Conservation (phyloP, 2,329 filamentous ascomycete genomes). For the Colletotrichum graminicola region DNA sequence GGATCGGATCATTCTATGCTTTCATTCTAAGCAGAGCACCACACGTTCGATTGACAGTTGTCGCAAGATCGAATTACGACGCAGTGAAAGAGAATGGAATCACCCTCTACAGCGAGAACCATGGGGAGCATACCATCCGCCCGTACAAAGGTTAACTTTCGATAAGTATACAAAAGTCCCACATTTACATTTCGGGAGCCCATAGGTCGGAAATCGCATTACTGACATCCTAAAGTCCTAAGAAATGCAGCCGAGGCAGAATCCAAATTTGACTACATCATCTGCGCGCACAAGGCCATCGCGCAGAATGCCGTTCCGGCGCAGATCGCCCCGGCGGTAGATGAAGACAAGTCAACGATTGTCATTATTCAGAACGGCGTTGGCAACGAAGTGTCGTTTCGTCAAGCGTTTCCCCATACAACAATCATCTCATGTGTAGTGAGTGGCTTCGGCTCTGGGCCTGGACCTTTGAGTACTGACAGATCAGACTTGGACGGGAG, state of each 20-base stretch:
- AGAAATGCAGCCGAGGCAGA: slow-evolving; percentile 60
- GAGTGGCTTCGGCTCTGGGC: slow-evolving; percentile 44
- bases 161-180: neutral
- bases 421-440: slow-evolving; percentile 69
- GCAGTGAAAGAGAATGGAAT: slow-evolving; percentile 67
- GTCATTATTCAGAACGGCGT: slow-evolving; percentile 74
- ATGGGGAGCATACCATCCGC: slow-evolving; percentile 65
- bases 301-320: slow-evolving; percentile 54
- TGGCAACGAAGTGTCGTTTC: slow-evolving; percentile 68
- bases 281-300: slow-evolving; percentile 68
- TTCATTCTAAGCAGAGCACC: slow-evolving; percentile 62
- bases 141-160: slow-evolving; percentile 55
- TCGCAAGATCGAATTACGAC: slow-evolving; percentile 71
- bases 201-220: no score
- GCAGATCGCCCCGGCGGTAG: slow-evolving; percentile 52
- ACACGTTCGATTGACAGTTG: slow-evolving; percentile 66
- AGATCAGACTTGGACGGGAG: slow-evolving; percentile 64
- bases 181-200: no score
- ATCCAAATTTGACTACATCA: slow-evolving; percentile 65
- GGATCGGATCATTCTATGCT: slow-evolving; percentile 70
- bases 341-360: slow-evolving; percentile 60
- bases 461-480: slow-evolving; percentile 9
- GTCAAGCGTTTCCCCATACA: slow-evolving; percentile 60
- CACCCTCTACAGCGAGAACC: slow-evolving; percentile 65
- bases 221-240: slow-evolving; percentile 53